phyloP scores from a whole-genome alignment of 257 asterid genomes.

The Dorcoceras hygrometricum region DNA sequence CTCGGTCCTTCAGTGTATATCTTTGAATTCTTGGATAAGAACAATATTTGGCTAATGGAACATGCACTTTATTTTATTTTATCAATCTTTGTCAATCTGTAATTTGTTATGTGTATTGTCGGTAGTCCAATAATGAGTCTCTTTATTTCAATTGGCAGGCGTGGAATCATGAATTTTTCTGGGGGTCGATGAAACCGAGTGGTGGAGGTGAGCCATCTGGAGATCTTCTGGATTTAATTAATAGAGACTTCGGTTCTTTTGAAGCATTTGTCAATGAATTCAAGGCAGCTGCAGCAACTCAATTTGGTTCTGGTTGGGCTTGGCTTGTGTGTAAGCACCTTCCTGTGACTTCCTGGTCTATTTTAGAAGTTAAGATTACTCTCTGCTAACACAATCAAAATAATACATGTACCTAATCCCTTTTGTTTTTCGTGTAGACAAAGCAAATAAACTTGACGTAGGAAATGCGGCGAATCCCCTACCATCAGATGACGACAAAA shows the following conservation, averaged over 20 bases:
- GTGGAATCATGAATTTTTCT: conserved; percentile 94
- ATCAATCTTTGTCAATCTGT: not conserved
- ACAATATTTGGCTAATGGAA: not conserved
- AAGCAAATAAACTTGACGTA: conserved; percentile 76
- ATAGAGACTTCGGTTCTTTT: conserved; percentile 90
- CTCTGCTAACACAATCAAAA: not conserved
- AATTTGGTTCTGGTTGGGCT: conserved; percentile 98
- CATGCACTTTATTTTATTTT: too few relatives aligned
- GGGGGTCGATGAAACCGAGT: conserved; percentile 94
- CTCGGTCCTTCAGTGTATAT: too few relatives aligned
- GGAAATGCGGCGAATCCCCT: conserved; percentile 78
- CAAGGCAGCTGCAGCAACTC: conserved; percentile 87
- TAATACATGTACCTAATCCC: not conserved
- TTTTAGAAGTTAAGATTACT: not conserved
- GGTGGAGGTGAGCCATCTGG: conserved; percentile 94
- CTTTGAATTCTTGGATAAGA: not conserved
- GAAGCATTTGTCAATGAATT: conserved; percentile 67
- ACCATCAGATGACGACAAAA: conserved; percentile 80
- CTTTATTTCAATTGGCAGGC: conserved; percentile 38
- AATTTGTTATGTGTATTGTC: not conserved
- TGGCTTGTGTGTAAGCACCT: conserved; percentile 88
- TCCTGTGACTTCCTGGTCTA: not conserved
- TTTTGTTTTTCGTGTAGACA: conserved; percentile 40
- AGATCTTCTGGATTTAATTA: conserved; percentile 60
- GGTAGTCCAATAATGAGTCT: not conserved